Conservation (phyloP, 352 stramenopile genomes). For the Phytophthora tentaculata region DNA sequence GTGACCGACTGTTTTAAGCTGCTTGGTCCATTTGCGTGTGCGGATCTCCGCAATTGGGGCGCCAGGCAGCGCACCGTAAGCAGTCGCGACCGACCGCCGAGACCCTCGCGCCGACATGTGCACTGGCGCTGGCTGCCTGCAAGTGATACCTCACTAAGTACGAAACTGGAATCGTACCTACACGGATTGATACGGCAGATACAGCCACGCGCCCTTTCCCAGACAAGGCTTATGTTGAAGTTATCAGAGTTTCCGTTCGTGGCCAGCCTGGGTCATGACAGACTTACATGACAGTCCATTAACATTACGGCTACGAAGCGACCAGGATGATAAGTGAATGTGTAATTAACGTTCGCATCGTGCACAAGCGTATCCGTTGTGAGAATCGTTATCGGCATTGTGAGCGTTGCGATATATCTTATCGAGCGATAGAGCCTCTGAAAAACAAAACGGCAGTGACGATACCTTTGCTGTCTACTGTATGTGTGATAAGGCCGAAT, state of each 20-base stretch:
- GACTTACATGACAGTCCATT: neutral
- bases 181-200: neutral
- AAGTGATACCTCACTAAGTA: neutral
- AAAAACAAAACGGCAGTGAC: conserved; percentile 20
- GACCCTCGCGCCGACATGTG: conserved; percentile 64
- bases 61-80: conserved; percentile 43
- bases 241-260: conserved; percentile 1
- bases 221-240: conserved; percentile 17
- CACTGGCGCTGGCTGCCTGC: neutral
- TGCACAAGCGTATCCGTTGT: neutral
- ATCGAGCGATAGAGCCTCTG: conserved; percentile 17
- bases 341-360: neutral
- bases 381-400: neutral
- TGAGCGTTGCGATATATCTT: no score
- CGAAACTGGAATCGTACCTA: conserved; percentile 17
- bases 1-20: conserved; percentile 75
- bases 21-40: conserved; percentile 75
- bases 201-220: conserved; percentile 9
- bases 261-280: no score
- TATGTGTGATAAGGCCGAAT: neutral
- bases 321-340: neutral
- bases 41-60: conserved; percentile 71
- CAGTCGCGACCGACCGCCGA: conserved; percentile 41
- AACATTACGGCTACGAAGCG: neutral
- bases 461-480: conserved; percentile 2